Conservation (phyloP, 1,284 basidiomycete species). For the Salmacisia buchloeana region DNA sequence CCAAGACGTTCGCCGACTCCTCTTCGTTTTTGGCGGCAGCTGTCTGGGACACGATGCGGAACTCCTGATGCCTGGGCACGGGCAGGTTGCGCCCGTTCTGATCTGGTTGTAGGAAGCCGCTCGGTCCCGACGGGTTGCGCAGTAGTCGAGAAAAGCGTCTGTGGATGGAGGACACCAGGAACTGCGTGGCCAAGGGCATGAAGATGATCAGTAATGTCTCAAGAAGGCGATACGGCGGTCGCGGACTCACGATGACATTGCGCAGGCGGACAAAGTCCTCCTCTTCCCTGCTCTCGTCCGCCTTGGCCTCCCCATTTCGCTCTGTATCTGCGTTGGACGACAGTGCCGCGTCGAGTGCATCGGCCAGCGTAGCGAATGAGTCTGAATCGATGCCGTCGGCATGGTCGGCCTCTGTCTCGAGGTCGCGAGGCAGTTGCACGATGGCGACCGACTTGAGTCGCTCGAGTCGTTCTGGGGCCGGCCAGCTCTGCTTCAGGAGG, state of each 20-base stretch:
- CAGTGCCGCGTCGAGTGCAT: slow-evolving; percentile 2
- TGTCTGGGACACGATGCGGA: neutral
- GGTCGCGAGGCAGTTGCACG: neutral
- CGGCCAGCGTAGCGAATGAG: neutral
- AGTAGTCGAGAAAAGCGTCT: neutral
- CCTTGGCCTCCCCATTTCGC: neutral
- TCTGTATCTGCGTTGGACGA: neutral
- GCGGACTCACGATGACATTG: slow-evolving; percentile 4
- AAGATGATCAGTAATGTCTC: neutral
- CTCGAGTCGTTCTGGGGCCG: neutral
- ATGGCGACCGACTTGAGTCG: slow-evolving; percentile 4
- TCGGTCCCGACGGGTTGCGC: neutral
- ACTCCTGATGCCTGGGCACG: neutral
- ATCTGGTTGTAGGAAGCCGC: neutral
- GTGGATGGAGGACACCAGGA: slow-evolving; percentile 2
- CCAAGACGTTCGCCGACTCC: neutral
- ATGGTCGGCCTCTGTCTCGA: neutral
- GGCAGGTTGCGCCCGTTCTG: neutral
- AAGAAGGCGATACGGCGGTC: too few relatives aligned
- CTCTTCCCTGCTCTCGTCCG: slow-evolving; percentile 6
- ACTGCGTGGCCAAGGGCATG: neutral
- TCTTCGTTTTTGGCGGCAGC: neutral
- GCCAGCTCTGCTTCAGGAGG: neutral
- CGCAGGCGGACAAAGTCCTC: slow-evolving; percentile 5
- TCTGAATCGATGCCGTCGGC: neutral